Evolutionary conservation across 2,329 filamentous ascomycete genomes (phyloP).

Genomic region (Epichloe typhina): DNA sequence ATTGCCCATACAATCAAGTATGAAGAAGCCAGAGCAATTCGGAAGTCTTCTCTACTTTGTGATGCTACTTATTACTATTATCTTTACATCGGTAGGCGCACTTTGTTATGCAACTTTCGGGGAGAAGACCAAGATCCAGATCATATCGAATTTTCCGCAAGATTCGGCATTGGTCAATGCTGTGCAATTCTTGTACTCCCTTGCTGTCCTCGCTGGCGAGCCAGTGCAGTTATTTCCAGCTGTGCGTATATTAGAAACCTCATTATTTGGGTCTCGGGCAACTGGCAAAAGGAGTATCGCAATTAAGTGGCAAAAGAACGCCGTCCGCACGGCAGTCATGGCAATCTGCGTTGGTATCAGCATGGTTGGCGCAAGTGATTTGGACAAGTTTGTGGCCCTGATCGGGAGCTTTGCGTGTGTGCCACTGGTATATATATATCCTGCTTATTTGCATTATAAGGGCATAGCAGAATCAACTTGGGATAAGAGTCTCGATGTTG

Average conservation of each 20-base stretch:
- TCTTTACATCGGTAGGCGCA: conserved; percentile 60
- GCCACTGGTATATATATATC: conserved; percentile 66
- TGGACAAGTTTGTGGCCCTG: conserved; percentile 63
- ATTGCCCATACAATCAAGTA: conserved; percentile 62
- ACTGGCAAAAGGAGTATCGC: conserved; percentile 47
- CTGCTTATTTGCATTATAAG: conserved; percentile 55
- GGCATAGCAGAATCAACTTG: conserved; percentile 45
- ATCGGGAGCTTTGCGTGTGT: conserved; percentile 65
- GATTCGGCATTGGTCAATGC: conserved; percentile 59
- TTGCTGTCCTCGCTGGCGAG: conserved; percentile 60
- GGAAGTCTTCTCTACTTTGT: conserved; percentile 50
- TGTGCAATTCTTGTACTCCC: conserved; percentile 60
- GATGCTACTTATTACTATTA: conserved; percentile 60
- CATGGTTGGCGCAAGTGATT: conserved; percentile 50
- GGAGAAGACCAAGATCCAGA: conserved; percentile 52
- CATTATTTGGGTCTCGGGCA: conserved; percentile 52
- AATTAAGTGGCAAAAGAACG: conserved; percentile 70
- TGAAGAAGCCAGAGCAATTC: conserved; percentile 58
- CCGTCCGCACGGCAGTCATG: conserved; percentile 44
- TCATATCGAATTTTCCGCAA: conserved; percentile 66
- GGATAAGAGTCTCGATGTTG: conserved; percentile 45
- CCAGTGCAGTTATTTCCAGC: conserved; percentile 67
- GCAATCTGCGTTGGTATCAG: conserved; percentile 46
- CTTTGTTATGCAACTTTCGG: conserved; percentile 67
- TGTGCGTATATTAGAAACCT: conserved; percentile 56